These are phyloP conservation scores for Pleurotus ostreatus DNA, from an alignment of 768 basidiomycete species.

Conservation along the genomic window DNA sequence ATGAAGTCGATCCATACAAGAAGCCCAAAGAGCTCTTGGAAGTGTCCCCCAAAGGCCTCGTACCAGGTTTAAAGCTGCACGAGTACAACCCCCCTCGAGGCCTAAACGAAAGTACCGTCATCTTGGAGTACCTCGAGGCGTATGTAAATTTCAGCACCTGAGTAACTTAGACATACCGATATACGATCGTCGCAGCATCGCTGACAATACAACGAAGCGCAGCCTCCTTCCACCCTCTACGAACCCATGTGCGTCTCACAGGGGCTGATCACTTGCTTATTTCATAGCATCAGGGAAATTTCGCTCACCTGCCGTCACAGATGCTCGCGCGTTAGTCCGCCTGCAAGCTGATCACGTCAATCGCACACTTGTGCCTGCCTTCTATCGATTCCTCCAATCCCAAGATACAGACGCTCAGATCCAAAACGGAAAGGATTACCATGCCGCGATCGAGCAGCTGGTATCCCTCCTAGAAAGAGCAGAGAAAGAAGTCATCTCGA, in stretches of 20 bases:
- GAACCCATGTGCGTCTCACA: constrained; percentile 50
- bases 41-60: constrained; percentile 78
- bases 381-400: constrained; percentile 73
- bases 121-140: constrained; percentile 79
- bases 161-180: background rate
- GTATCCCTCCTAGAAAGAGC: constrained; percentile 54
- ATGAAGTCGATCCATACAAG: constrained; percentile 80
- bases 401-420: constrained; percentile 54
- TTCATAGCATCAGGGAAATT: background rate
- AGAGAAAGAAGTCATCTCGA: constrained; percentile 37
- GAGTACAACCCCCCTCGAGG: constrained; percentile 49
- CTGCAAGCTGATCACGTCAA: constrained; percentile 68
- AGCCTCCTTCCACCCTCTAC: constrained; percentile 54
- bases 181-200: constrained; percentile 34
- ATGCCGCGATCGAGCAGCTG: constrained; percentile 45
- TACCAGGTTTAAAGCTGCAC: constrained; percentile 63
- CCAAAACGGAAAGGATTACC: constrained; percentile 49
- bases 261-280: background rate
- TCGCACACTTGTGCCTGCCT: constrained; percentile 61
- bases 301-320: constrained; percentile 25
- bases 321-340: constrained; percentile 62
- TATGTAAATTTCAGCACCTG: constrained; percentile 23
- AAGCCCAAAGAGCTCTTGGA: constrained; percentile 79
- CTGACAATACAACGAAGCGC: constrained; percentile 39
- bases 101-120: constrained; percentile 77